These are phyloP conservation scores for Nicotiana noctiflora DNA, from an alignment of 257 asterid genomes.

Conservation along the genomic window DNA sequence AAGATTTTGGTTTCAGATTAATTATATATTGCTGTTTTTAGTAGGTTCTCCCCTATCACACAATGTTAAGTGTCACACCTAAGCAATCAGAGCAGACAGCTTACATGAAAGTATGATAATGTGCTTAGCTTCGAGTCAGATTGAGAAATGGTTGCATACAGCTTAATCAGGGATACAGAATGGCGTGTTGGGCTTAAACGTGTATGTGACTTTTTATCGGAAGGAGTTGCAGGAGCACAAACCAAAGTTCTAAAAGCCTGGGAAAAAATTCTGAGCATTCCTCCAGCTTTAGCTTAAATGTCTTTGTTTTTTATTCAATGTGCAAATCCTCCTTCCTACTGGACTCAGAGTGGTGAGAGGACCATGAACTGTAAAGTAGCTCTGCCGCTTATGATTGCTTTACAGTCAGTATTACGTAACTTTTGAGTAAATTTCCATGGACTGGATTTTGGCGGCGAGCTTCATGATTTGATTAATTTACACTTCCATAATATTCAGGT, in stretches of 20 bases:
- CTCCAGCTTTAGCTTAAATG: not conserved
- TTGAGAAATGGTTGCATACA: not conserved
- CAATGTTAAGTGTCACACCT: not conserved
- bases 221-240: not conserved
- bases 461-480: conserved; percentile 3
- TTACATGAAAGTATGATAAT: not conserved
- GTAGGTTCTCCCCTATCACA: conserved; percentile 1
- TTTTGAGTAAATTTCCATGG: not conserved
- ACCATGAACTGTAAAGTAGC: not conserved
- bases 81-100: not conserved
- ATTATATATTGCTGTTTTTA: not conserved
- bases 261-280: not conserved
- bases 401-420: not conserved
- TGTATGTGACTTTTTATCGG: not conserved
- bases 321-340: not conserved
- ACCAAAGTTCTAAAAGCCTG: not conserved
- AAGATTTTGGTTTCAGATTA: not conserved
- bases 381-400: not conserved
- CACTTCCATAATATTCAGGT: conserved; percentile 38
- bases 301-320: not conserved
- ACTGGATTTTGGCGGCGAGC: not conserved
- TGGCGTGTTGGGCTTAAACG: not conserved
- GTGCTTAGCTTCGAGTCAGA: not conserved
- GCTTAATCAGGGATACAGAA: not conserved
- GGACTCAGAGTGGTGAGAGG: not conserved